Conservation (phyloP, 305 asterid genomes). For the Withania somnifera region DNA sequence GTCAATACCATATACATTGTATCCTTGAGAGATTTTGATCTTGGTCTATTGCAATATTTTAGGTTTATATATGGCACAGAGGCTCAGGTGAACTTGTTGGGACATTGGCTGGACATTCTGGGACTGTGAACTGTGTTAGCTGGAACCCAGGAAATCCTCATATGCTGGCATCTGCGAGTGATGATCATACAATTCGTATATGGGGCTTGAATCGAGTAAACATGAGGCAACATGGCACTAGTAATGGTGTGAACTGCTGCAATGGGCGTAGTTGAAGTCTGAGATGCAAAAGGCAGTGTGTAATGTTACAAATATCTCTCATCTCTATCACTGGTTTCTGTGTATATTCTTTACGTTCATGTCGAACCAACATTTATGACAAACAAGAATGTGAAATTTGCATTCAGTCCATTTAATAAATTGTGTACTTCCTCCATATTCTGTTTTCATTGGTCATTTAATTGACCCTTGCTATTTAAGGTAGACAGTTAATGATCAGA, state of each 20-base stretch:
- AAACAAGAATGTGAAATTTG: slow-evolving; percentile 38
- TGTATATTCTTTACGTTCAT: slow-evolving; percentile 45
- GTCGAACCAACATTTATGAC: slow-evolving; percentile 20
- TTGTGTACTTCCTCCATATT: neutral
- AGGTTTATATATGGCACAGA: slow-evolving; percentile 75
- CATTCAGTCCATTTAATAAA: slow-evolving; percentile 24
- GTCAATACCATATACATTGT: neutral
- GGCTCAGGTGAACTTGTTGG: slow-evolving; percentile 40
- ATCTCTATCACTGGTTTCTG: slow-evolving; percentile 19
- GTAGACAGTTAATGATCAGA: neutral
- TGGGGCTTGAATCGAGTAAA: slow-evolving; percentile 63
- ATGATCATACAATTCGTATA: slow-evolving; percentile 70
- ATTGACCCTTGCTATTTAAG: neutral
- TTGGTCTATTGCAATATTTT: neutral
- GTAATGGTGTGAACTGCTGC: slow-evolving; percentile 56
- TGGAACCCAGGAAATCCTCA: slow-evolving; percentile 81
- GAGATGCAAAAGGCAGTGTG: slow-evolving; percentile 8
- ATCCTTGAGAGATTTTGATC: neutral
- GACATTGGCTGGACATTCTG: slow-evolving; percentile 51
- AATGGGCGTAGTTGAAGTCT: slow-evolving; percentile 54
- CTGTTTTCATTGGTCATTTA: neutral
- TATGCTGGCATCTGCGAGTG: slow-evolving; percentile 90
- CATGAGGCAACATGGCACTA: slow-evolving; percentile 25
- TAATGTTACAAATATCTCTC: slow-evolving; percentile 10
- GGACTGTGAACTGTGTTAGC: slow-evolving; percentile 76